phyloP scores from a whole-genome alignment of 352 stramenopile species.

The Pythium volutum region DNA sequence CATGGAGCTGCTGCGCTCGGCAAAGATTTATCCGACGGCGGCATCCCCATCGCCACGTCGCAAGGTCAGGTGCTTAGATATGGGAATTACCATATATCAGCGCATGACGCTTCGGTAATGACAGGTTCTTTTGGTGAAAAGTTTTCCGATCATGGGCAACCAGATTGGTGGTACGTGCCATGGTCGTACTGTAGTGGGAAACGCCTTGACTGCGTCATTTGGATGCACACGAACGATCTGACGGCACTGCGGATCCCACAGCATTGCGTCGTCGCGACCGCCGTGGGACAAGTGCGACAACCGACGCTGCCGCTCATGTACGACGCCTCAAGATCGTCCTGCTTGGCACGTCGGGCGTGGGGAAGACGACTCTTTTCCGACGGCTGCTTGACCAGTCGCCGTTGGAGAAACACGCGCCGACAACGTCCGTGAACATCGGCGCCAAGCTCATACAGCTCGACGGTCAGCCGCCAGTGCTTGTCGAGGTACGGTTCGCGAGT shows the following conservation, averaged over 20 bases:
- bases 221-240: not conserved
- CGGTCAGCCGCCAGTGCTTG: conserved; percentile 27
- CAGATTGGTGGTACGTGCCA: too few species aligned
- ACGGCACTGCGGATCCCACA: not conserved
- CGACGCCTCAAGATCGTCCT: conserved; percentile 45
- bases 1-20: not conserved
- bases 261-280: not conserved
- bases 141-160: too few species aligned
- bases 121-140: too few species aligned
- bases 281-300: conserved; percentile 5
- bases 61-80: not conserved
- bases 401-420: conserved; percentile 25
- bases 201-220: too few species aligned
- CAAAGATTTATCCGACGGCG: conserved; percentile 21
- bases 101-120: not conserved
- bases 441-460: conserved; percentile 55
- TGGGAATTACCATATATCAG: not conserved
- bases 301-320: conserved; percentile 1
- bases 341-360: conserved; percentile 35
- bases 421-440: conserved; percentile 42
- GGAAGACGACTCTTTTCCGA: conserved; percentile 56
- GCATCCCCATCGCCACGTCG: conserved; percentile 7
- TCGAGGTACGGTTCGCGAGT: too few species aligned
- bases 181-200: not conserved
- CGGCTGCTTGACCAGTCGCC: conserved; percentile 36